Percentiles rank a stretch among this genome's conserved stretches.
These are phyloP conservation scores for Gamsiella multidivaricata DNA, from an alignment of 192 early-diverging fungal species.

Conservation along the genomic window DNA sequence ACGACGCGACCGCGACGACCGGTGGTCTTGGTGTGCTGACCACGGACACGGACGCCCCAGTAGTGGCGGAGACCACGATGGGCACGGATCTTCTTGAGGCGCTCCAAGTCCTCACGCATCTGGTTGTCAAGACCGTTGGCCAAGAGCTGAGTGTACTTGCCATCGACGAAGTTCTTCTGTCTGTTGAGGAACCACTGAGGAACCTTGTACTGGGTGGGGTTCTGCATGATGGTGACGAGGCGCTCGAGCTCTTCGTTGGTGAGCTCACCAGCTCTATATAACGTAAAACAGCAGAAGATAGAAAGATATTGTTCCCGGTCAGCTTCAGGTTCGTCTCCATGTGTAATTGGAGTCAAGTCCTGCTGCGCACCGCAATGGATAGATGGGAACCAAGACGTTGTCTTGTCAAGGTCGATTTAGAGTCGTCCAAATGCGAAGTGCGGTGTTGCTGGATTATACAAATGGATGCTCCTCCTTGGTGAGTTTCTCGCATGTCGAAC, in stretches of 20 bases:
- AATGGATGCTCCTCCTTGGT: too few relatives aligned
- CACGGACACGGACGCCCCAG: constrained; percentile 98
- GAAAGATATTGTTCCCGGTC: background rate
- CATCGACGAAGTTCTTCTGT: constrained; percentile 97
- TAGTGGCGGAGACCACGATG: constrained; percentile 99
- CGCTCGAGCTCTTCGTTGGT: constrained; percentile 98
- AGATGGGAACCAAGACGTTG: too few relatives aligned
- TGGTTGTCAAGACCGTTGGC: constrained; percentile 96
- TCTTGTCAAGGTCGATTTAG: too few relatives aligned
- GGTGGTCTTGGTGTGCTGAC: constrained; percentile 99
- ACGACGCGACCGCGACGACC: constrained; percentile 96
- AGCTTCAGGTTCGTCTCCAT: background rate
- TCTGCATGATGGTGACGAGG: constrained; percentile 98
- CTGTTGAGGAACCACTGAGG: constrained; percentile 99
- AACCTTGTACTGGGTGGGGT: constrained; percentile 99
- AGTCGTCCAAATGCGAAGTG: too few relatives aligned
- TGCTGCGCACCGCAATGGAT: too few relatives aligned
- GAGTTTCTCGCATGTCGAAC: too few relatives aligned
- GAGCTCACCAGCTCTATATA: constrained; percentile 92
- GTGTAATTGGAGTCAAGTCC: background rate
- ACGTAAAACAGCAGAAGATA: background rate
- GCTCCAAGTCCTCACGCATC: constrained; percentile 98
- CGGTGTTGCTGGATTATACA: too few relatives aligned
- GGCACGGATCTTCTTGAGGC: constrained; percentile 98
- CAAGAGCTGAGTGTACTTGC: constrained; percentile 95